Percentiles rank a stretch among this genome's conserved stretches.
Conservation (phyloP, 192 early-diverging fungal genomes). For the Backusella sp. region DNA sequence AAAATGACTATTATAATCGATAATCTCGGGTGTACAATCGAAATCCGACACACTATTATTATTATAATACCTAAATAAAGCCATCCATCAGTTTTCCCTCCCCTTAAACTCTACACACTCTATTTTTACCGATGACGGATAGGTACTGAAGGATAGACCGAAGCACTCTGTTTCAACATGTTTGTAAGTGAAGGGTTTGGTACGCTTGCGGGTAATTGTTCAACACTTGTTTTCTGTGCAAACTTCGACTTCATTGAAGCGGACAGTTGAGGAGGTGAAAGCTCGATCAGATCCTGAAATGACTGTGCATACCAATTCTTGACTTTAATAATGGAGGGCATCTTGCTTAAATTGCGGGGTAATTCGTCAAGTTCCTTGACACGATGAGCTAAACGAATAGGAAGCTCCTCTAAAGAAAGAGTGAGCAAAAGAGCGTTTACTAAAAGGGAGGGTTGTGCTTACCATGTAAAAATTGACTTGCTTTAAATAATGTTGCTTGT, state of each 20-base stretch:
- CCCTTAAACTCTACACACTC: too few species aligned
- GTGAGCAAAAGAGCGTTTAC: too few species aligned
- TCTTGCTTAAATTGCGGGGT: slow-evolving; percentile 81
- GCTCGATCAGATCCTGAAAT: slow-evolving; percentile 49
- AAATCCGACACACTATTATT: slow-evolving; percentile 49
- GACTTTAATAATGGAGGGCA: slow-evolving; percentile 89
- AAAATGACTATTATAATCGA: slow-evolving; percentile 80
- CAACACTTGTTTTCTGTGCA: slow-evolving; percentile 27
- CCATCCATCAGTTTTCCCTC: too few species aligned
- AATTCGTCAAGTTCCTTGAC: slow-evolving; percentile 93
- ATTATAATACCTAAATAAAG: slow-evolving; percentile 53
- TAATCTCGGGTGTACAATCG: slow-evolving; percentile 66
- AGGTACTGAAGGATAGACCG: slow-evolving; percentile 30
- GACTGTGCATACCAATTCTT: slow-evolving; percentile 96
- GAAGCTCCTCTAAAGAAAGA: slow-evolving; percentile 69
- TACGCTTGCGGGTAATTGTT: slow-evolving; percentile 40
- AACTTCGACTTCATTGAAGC: slow-evolving; percentile 3
- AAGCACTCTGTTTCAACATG: background rate
- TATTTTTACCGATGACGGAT: slow-evolving; percentile 45
- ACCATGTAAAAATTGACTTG: slow-evolving; percentile 75
- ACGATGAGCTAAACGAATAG: slow-evolving; percentile 89
- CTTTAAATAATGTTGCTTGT: slow-evolving; percentile 70
- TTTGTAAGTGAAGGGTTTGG: slow-evolving; percentile 41
- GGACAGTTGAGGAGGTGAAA: slow-evolving; percentile 7
- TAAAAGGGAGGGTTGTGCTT: too few species aligned